These are phyloP conservation scores for Oryza australiensis DNA, from an alignment of 176 grass and related monocot species.

Conservation along the genomic window DNA sequence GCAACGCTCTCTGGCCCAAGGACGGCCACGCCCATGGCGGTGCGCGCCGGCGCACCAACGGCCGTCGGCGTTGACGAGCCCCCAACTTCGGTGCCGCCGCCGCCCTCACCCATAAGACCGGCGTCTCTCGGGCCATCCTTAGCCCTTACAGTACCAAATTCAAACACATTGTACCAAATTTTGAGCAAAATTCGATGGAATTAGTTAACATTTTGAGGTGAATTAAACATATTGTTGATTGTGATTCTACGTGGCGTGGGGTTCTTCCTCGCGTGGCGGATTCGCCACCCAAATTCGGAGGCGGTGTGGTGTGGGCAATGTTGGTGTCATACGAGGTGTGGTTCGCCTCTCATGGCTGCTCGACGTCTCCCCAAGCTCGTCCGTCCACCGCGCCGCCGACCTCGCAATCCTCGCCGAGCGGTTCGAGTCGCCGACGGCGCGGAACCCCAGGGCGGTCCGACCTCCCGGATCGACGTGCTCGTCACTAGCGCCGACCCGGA, in stretches of 20 bases:
- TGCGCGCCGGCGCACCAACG: slow-evolving; percentile 17
- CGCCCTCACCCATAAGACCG: slow-evolving; percentile 78
- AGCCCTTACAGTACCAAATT: slow-evolving; percentile 66
- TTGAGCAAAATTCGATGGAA: background rate
- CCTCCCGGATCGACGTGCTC: slow-evolving; percentile 82
- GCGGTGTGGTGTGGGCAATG: slow-evolving; percentile 80
- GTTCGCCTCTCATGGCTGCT: slow-evolving; percentile 98
- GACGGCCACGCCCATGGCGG: slow-evolving; percentile 23
- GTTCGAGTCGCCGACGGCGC: slow-evolving; percentile 68
- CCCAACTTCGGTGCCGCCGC: slow-evolving; percentile 78
- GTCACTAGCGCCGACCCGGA: slow-evolving; percentile 93
- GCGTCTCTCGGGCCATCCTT: slow-evolving; percentile 78
- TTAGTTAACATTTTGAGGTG: background rate
- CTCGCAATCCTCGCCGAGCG: slow-evolving; percentile 67
- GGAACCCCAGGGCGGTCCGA: slow-evolving; percentile 93
- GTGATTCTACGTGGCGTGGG: slow-evolving; percentile 65
- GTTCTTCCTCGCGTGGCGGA: slow-evolving; percentile 82
- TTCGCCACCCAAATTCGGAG: slow-evolving; percentile 79
- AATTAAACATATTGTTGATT: slow-evolving; percentile 72
- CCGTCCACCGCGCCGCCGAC: slow-evolving; percentile 68
- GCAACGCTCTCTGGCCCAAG: slow-evolving; percentile 93
- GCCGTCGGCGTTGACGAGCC: slow-evolving; percentile 71
- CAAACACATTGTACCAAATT: too few relatives aligned
- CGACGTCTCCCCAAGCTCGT: slow-evolving; percentile 87
- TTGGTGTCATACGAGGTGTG: slow-evolving; percentile 82